Conservation (phyloP, 2,329 filamentous ascomycete genomes). For the Cladosporium sp. region DNA sequence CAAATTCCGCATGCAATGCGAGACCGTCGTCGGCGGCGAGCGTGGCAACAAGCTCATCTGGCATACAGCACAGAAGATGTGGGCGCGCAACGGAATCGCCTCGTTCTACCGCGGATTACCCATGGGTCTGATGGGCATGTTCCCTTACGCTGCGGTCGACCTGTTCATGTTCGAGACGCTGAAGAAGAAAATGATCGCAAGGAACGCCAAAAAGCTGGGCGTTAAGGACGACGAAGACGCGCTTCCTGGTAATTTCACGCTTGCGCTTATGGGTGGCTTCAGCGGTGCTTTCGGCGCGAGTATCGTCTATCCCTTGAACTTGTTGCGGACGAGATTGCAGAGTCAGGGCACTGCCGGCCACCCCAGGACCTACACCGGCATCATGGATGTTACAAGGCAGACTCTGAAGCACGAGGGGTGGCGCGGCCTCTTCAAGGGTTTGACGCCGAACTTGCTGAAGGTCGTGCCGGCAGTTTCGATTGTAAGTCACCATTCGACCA, state of each 20-base stretch:
- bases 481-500: conserved; percentile 30
- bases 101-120: conserved; percentile 89
- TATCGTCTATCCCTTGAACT: conserved; percentile 93
- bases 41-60: conserved; percentile 80
- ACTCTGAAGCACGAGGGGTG: conserved; percentile 82
- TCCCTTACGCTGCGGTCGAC: conserved; percentile 95
- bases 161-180: conserved; percentile 93
- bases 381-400: conserved; percentile 81
- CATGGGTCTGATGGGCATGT: conserved; percentile 94
- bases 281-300: conserved; percentile 90
- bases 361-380: conserved; percentile 83
- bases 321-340: conserved; percentile 77
- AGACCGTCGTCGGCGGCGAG: conserved; percentile 82
- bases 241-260: conserved; percentile 74
- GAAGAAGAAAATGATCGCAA: conserved; percentile 70
- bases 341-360: conserved; percentile 49
- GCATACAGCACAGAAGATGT: conserved; percentile 85
- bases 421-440: conserved; percentile 86
- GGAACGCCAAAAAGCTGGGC: conserved; percentile 67
- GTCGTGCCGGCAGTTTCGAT: conserved; percentile 95
- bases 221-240: conserved; percentile 81
- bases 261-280: conserved; percentile 84
- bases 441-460: conserved; percentile 94
- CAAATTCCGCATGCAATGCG: conserved; percentile 88
- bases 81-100: conserved; percentile 68